Evolutionary conservation across 179 eudicot genomes (phyloP), one percentile per base, ranked within the genome.

Genomic region (Pouteria campechiana): DNA sequence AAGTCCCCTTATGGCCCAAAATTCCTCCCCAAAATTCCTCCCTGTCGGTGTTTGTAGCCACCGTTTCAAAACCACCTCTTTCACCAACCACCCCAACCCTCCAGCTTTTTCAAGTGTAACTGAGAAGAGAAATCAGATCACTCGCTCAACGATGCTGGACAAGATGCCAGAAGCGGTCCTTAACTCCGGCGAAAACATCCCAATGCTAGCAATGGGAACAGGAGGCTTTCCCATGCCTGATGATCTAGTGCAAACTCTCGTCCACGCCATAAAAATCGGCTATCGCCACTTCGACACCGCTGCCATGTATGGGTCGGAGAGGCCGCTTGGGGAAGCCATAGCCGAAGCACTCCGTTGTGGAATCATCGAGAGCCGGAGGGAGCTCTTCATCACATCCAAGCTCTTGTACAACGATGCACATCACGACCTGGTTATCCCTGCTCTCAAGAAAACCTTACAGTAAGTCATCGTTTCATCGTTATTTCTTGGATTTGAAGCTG

Each of bases 261-360:
- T 55, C 0, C 52, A 55, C 37, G 60, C 52, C 33, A 55, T 55
- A 2, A 42, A 13, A 51, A 49, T 31, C 1, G 64, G 64, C 4
- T 58, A 58, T 11, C 64, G 64, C 37, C 57, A 50, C 30, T 58
- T 58, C 32, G 64, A 58, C 48, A 59, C 64, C 2, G 64, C 64
- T 14, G 44, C 21, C n/a, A 34, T 18, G 3, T 59, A 59, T 25
- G 38, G 46, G 0, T 46, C 64, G 0, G 64, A 59, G 58, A 30
- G 30, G 39, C 20, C 57, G 2, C 52, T 59, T 0, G 64, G 64
- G 15, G 52, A 59, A 17, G 64, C 64, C 2, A 32, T 51, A 13
- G 49, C 28, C 5, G 46, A 59, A 45, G 57, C 64, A 5, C 32
- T 59, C 0, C 28, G 17, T 5, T 41, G 50, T 5, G 64, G 57